Conservation (phyloP, 2,329 filamentous ascomycete species). For the Calonectria honghensis region DNA sequence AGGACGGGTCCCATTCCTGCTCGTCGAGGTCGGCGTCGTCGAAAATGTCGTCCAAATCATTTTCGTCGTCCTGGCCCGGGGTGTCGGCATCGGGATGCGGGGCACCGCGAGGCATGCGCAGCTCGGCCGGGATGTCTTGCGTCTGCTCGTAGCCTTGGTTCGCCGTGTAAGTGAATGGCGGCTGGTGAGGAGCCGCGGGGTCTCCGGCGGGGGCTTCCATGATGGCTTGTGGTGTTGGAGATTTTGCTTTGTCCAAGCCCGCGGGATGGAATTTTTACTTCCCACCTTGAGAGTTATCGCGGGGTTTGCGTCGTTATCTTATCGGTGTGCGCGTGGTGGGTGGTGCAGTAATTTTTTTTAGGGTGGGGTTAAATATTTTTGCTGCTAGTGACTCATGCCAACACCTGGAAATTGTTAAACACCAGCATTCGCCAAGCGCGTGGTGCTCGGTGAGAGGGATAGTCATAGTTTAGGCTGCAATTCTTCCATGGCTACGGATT, state of each 20-base stretch:
- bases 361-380: slow-evolving; percentile 12
- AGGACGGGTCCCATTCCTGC: slow-evolving; percentile 76
- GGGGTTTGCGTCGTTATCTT: slow-evolving; percentile 45
- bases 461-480: slow-evolving; percentile 11
- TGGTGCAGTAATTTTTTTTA: slow-evolving; percentile 25
- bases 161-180: slow-evolving; percentile 66
- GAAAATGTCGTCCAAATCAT: slow-evolving; percentile 56
- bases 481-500: slow-evolving; percentile 1
- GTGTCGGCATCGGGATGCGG: slow-evolving; percentile 47
- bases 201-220: slow-evolving; percentile 45
- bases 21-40: slow-evolving; percentile 76
- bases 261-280: slow-evolving; percentile 31
- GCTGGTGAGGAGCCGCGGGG: slow-evolving; percentile 66
- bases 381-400: slow-evolving; percentile 36
- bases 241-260: slow-evolving; percentile 26
- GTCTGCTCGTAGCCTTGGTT: slow-evolving; percentile 66
- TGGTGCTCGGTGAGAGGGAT: background rate
- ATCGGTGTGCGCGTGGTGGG: slow-evolving; percentile 31
- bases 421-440: slow-evolving; percentile 5
- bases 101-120: slow-evolving; percentile 56
- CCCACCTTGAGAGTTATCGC: slow-evolving; percentile 40
- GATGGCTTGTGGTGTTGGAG: slow-evolving; percentile 40
- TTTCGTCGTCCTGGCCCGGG: slow-evolving; percentile 48
- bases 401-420: slow-evolving; percentile 7
- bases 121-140: slow-evolving; percentile 58